These are phyloP conservation scores for Cyberlindnera meyerae DNA, from an alignment of 805 yeast species.

Conservation along the genomic window DNA sequence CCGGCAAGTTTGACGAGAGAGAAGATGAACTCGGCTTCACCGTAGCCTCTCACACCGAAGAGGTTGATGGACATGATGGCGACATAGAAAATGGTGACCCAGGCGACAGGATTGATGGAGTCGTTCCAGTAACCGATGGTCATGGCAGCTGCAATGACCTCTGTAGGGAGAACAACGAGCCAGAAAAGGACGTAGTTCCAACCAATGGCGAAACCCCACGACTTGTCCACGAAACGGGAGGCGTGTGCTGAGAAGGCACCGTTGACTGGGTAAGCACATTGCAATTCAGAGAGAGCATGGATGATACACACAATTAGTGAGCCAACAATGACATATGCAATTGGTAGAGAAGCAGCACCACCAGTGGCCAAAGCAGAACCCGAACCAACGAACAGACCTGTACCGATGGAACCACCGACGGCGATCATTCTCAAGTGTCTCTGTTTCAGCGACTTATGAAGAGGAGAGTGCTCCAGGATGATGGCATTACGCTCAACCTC, in stretches of 20 bases:
- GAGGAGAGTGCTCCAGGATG: slow-evolving; percentile 50
- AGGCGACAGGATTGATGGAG: slow-evolving; percentile 41
- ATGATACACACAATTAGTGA: slow-evolving; percentile 53
- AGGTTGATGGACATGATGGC: slow-evolving; percentile 44
- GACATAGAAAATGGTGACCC: slow-evolving; percentile 47
- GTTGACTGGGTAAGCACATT: slow-evolving; percentile 56
- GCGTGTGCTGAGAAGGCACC: slow-evolving; percentile 64
- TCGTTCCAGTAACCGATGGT: slow-evolving; percentile 49
- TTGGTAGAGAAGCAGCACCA: slow-evolving; percentile 61
- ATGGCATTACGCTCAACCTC: slow-evolving; percentile 39
- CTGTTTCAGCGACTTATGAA: slow-evolving; percentile 46
- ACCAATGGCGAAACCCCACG: slow-evolving; percentile 61
- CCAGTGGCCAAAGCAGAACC: slow-evolving; percentile 54
- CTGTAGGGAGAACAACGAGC: slow-evolving; percentile 47
- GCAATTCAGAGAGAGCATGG: slow-evolving; percentile 58
- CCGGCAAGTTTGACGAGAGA: slow-evolving; percentile 46
- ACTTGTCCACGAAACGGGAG: slow-evolving; percentile 52
- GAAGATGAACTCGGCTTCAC: slow-evolving; percentile 48
- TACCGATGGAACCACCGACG: slow-evolving; percentile 64
- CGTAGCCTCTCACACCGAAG: slow-evolving; percentile 52
- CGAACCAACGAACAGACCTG: slow-evolving; percentile 64
- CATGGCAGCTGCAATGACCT: slow-evolving; percentile 49
- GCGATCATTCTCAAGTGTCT: slow-evolving; percentile 66
- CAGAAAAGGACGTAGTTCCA: slow-evolving; percentile 53
- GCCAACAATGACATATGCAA: slow-evolving; percentile 51